A percentile compares a stretch with the other conserved stretches of the same genome.
These are phyloP conservation scores for Garcia nutans DNA, from an alignment of 345 rosid genomes.

Conservation along the genomic window DNA sequence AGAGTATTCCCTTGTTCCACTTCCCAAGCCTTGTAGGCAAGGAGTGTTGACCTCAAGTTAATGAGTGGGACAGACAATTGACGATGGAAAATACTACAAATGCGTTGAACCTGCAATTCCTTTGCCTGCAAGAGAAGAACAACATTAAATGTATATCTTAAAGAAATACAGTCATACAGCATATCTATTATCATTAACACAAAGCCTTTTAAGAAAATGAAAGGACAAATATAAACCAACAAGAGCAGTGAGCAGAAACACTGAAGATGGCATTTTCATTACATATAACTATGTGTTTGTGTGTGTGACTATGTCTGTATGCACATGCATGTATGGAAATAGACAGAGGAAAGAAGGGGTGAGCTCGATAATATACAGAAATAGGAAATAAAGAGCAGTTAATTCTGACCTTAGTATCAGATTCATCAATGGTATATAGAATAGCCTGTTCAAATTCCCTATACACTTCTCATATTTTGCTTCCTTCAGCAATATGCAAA, in stretches of 20 bases:
- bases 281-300: not conserved
- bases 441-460: slow-evolving; percentile 69
- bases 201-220: not conserved
- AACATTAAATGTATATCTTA: not conserved
- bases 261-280: not conserved
- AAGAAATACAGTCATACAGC: not conserved
- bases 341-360: not conserved
- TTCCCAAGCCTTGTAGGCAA: slow-evolving; percentile 84
- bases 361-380: not conserved
- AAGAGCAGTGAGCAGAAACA: not conserved
- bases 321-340: not conserved
- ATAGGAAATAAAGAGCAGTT: not conserved
- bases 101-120: slow-evolving; percentile 61
- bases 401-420: slow-evolving; percentile 52
- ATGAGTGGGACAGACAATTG: slow-evolving; percentile 73
- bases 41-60: slow-evolving; percentile 53
- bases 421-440: slow-evolving; percentile 46
- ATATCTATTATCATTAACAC: not conserved
- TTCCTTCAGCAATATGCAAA: slow-evolving; percentile 72
- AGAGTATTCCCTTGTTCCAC: slow-evolving; percentile 60
- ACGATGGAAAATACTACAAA: slow-evolving; percentile 74
- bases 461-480: slow-evolving; percentile 78
- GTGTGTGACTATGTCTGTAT: too few species aligned
- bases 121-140: slow-evolving; percentile 48
- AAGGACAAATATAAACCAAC: not conserved